Conservation (phyloP, 257 asterid genomes). For the Petunia secreta region DNA sequence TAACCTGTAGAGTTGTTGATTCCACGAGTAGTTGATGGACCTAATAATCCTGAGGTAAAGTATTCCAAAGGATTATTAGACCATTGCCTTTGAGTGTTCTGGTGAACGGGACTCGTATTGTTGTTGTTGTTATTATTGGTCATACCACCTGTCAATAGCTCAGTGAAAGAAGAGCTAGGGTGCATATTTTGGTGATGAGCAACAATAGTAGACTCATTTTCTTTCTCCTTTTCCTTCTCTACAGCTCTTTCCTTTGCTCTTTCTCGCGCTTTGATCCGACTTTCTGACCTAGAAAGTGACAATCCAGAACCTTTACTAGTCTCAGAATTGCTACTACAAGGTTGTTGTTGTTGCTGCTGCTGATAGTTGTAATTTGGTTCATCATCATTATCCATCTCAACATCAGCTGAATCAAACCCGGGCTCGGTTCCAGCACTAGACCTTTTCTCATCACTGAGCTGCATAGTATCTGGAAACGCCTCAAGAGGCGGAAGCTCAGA, state of each 20-base stretch:
- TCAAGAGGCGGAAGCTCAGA: slow-evolving; percentile 65
- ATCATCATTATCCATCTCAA: slow-evolving; percentile 48
- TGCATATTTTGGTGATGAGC: slow-evolving; percentile 46
- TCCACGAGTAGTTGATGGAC: slow-evolving; percentile 36
- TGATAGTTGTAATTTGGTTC: slow-evolving; percentile 37
- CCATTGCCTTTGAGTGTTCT: slow-evolving; percentile 34
- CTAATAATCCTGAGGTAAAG: slow-evolving; percentile 43
- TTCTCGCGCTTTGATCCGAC: slow-evolving; percentile 52
- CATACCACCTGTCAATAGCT: slow-evolving; percentile 54
- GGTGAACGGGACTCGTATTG: background rate
- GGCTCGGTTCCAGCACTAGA: slow-evolving; percentile 53
- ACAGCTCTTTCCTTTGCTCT: slow-evolving; percentile 59
- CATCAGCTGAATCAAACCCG: slow-evolving; percentile 57
- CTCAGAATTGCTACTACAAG: slow-evolving; percentile 48
- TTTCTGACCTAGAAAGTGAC: slow-evolving; percentile 59
- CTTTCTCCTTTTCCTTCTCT: slow-evolving; percentile 56
- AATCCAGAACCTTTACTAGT: slow-evolving; percentile 59
- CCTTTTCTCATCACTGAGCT: slow-evolving; percentile 64
- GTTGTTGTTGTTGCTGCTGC: slow-evolving; percentile 22
- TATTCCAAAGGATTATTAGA: slow-evolving; percentile 54
- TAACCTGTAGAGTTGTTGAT: background rate
- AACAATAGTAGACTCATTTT: slow-evolving; percentile 31
- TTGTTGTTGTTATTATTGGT: slow-evolving; percentile 33
- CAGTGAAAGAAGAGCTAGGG: slow-evolving; percentile 58
- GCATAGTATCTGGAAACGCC: slow-evolving; percentile 63